Evolutionary conservation across 2,329 filamentous ascomycete species (phyloP).

Genomic region (Bipolaris zeicola): DNA sequence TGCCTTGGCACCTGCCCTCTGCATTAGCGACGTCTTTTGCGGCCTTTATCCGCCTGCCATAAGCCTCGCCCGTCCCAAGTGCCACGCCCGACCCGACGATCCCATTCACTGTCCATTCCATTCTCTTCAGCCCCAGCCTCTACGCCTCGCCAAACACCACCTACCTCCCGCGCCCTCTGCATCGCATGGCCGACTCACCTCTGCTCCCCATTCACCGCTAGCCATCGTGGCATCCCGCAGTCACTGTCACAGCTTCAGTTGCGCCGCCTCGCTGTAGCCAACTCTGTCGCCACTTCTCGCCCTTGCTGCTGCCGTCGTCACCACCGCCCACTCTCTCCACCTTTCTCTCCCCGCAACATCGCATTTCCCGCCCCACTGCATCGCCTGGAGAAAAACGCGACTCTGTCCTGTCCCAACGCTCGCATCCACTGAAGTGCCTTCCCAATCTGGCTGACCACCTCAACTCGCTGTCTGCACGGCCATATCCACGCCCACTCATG

Average conservation of each 20-base stretch:
- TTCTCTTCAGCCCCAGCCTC: background rate
- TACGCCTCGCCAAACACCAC: background rate
- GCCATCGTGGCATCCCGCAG: conserved; percentile 21
- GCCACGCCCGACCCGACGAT: background rate
- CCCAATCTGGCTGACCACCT: conserved; percentile 10
- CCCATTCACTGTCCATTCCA: background rate
- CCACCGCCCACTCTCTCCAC: conserved; percentile 17
- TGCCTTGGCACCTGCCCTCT: conserved; percentile 1
- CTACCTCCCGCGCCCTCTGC: conserved; percentile 7
- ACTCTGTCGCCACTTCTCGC: conserved; percentile 30
- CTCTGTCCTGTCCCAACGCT: background rate
- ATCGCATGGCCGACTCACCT: conserved; percentile 34
- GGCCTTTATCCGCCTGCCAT: conserved; percentile 1
- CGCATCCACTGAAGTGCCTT: conserved; percentile 6
- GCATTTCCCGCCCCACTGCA: background rate
- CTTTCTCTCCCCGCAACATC: conserved; percentile 4
- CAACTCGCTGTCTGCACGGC: background rate
- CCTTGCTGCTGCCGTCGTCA: conserved; percentile 37
- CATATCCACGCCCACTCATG: conserved; percentile 13
- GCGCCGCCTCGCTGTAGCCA: background rate
- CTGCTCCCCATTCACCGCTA: conserved; percentile 23
- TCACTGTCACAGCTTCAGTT: conserved; percentile 17
- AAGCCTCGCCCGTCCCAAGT: background rate
- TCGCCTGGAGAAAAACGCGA: background rate
- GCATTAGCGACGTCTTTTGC: conserved; percentile 8